Conservation (phyloP, 2,329 filamentous ascomycete genomes). For the Byssothecium circinans region DNA sequence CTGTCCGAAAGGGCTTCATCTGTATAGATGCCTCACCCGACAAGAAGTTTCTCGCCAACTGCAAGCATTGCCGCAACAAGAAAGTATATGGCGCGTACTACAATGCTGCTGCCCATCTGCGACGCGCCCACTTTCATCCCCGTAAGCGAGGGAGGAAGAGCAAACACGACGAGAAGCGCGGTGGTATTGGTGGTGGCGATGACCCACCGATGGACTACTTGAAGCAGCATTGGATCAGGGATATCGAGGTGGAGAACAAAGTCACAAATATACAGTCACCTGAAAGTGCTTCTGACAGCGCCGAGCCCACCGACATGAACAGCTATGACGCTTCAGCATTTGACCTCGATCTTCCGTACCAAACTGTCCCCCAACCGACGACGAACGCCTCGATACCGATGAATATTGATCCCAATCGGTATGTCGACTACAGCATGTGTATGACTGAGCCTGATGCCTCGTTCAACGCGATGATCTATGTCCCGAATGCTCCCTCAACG, state of each 20-base stretch:
- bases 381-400: conserved; percentile 15
- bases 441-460: conserved; percentile 22
- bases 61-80: conserved; percentile 75
- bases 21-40: conserved; percentile 62
- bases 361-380: neutral
- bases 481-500: conserved; percentile 10
- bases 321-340: conserved; percentile 8
- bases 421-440: conserved; percentile 23
- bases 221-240: conserved; percentile 61
- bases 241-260: conserved; percentile 52
- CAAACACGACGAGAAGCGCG: conserved; percentile 61
- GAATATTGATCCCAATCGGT: conserved; percentile 14
- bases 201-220: conserved; percentile 62
- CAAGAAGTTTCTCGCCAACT: conserved; percentile 71
- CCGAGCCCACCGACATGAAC: conserved; percentile 2
- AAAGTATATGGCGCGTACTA: conserved; percentile 92
- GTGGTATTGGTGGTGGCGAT: conserved; percentile 65
- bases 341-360: conserved; percentile 6
- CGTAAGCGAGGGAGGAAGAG: conserved; percentile 60
- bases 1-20: conserved; percentile 62
- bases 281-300: conserved; percentile 26
- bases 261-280: conserved; percentile 16
- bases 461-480: conserved; percentile 17
- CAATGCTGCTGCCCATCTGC: conserved; percentile 88
- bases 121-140: conserved; percentile 83